Base-by-base conservation (phyloP, 805 yeast species). In the Metschnikowia proteae region DNA sequence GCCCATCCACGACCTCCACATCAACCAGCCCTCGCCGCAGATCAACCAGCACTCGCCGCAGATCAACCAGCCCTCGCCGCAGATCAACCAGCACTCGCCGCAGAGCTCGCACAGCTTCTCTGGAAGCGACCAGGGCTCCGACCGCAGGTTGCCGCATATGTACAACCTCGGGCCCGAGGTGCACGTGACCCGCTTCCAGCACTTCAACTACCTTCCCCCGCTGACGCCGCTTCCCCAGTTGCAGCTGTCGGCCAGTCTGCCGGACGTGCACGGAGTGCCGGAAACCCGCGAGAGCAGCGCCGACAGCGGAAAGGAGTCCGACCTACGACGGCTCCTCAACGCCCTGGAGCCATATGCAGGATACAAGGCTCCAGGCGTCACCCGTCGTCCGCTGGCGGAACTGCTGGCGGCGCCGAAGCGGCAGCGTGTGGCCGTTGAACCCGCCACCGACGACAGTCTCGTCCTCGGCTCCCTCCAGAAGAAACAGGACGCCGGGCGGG, bases 171-270 rank as follows among this genome's bases (percentile, higher is more conserved):
- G 51, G 38, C 57, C 57, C 36, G 60, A 51, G 38, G 41, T 49
- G n/a, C 59, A 51, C 41, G 39, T 51, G 28, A 41, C 40, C n/a
- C 56, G 61, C 10, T 48, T 45, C 47, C 83, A 83, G 43, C 94
- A 86, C 68, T 86, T 86, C 70, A 85, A 84, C 62, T 84, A 83
- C 57, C 66, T 86, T 26, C 88, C 91, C 10, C 85, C 90, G 1
- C 63, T 79, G 52, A 80, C 86, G 5, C 85, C 82, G 51, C 85
- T 81, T 43, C 94, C 92, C 0, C 84, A 81, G 56, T 65, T 86
- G 38, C 83, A 74, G 23, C 82, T 88, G 1, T 81, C 87, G 0
- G 71, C 68, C 26, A 64, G 79, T n/a, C 69, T 75, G 25, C 71
- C 78, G 0, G 67, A 58, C 23, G 47, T 51, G n/a, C 47, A 55